phyloP scores from a whole-genome alignment of 169 alveolate species.

The Plasmodium gonderi region DNA sequence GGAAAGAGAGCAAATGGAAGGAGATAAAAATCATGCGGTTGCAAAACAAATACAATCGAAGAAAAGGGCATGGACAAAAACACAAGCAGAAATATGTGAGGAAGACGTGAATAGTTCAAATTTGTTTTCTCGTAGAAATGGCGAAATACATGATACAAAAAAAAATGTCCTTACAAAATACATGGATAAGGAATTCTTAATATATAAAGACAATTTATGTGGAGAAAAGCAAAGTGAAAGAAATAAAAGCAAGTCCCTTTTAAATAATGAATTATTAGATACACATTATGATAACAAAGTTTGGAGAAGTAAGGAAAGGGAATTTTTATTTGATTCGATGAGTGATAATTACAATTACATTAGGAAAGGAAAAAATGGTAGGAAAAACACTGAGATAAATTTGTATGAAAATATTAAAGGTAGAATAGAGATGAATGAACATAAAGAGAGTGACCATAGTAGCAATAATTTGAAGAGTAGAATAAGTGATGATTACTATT shows the following conservation, averaged over 20 bases:
- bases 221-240: neutral
- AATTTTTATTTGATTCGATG: constrained; percentile 1
- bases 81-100: neutral
- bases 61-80: neutral
- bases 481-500: constrained; percentile 14
- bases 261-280: constrained; percentile 21
- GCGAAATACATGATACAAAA: neutral
- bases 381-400: neutral
- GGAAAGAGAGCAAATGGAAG: neutral
- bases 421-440: neutral
- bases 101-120: constrained; percentile 4
- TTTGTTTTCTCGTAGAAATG: neutral
- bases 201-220: constrained; percentile 33
- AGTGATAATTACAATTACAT: constrained; percentile 31
- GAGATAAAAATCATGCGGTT: too few species aligned
- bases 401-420: constrained; percentile 21
- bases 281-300: neutral
- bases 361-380: neutral
- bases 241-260: neutral
- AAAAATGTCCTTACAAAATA: constrained; percentile 20
- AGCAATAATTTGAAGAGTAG: constrained; percentile 17
- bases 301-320: constrained; percentile 6
- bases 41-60: neutral
- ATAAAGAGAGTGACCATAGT: neutral
- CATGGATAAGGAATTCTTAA: constrained; percentile 48